Base-by-base conservation (phyloP, 2,329 filamentous ascomycete genomes). In the Massarina eburnea region DNA sequence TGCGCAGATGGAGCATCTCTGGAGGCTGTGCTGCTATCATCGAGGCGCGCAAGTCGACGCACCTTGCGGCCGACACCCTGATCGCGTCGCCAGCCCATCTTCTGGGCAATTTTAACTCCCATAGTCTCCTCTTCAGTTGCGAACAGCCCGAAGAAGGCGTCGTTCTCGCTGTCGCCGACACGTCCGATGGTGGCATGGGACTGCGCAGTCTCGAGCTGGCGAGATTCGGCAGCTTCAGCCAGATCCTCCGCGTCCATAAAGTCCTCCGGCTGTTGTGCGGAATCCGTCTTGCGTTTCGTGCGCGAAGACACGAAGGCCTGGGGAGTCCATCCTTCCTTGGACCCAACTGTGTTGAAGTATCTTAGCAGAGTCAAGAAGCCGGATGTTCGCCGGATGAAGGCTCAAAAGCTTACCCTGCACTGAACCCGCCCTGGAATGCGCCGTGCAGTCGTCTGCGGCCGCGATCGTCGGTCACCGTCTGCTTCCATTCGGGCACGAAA, bases 231-330 rank as follows among this genome's bases (percentile, higher is more conserved):
- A 0, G 86, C 88, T 66, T 96, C 91, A 6, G 87, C 88, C 26
- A 95, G 76, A 70, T 99, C 94, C 67, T 99, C 94, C 33, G 96
- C 92, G 61, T 99, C 94, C 94, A 99, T 99, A 59, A 91, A 97
- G 64, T 97, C 91, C 68, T 97, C 91, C 1, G 84, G 82, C 38
- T 85, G 83, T 64, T 88, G 84, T 52, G 79, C 71, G 17, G 58
- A 56, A 74, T 88, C 81, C 64, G 88, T 89, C 54, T 80, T 83
- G 45, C 91, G 87, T 61, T 89, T 89, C 30, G 82, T 76, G 19
- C 94, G 87, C 41, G 91, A 96, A 6, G 92, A 97, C 8, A 95
- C 85, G 69, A 97, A 99, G 0, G 89, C 87, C 18, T 89, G 85
- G 2, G 94, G 94, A 1, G 89, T 86, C 92, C 92, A 99, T 75